phyloP scores from a whole-genome alignment of 2,329 filamentous ascomycete species.

The Cladobotryum mycophilum region DNA sequence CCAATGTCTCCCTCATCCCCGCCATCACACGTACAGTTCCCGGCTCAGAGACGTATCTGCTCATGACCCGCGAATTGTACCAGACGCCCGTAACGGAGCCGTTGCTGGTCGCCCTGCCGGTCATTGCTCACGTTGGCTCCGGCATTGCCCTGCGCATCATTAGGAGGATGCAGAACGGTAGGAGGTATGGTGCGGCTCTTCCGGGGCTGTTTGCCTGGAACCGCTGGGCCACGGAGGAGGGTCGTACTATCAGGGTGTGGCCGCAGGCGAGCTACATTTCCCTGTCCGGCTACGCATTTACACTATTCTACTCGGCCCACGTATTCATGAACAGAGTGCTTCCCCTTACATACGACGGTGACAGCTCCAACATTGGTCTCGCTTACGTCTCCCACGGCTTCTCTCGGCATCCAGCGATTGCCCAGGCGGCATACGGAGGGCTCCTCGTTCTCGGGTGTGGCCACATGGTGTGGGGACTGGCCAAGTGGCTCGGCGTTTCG shows the following conservation, averaged over 20 bases:
- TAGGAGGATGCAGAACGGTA: constrained; percentile 63
- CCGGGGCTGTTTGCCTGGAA: constrained; percentile 41
- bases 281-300: constrained; percentile 63
- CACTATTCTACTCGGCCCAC: constrained; percentile 63
- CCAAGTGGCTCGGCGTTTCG: constrained; percentile 68
- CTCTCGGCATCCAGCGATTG: constrained; percentile 58
- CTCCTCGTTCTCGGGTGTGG: constrained; percentile 63
- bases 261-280: constrained; percentile 65
- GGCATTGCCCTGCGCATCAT: constrained; percentile 73
- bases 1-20: constrained; percentile 77
- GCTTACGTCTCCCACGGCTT: constrained; percentile 84
- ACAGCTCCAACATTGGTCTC: constrained; percentile 78
- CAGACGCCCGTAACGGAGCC: constrained; percentile 78
- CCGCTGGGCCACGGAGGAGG: constrained; percentile 28
- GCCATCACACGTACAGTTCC: constrained; percentile 66
- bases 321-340: constrained; percentile 68
- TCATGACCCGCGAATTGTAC: constrained; percentile 88
- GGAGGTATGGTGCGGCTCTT: constrained; percentile 67
- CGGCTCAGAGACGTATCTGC: constrained; percentile 75
- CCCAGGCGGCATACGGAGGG: constrained; percentile 62
- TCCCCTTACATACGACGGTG: constrained; percentile 71
- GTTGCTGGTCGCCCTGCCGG: constrained; percentile 67
- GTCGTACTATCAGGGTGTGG: constrained; percentile 44
- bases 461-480: constrained; percentile 79
- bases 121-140: constrained; percentile 68